Evolutionary conservation across 176 grass and related monocot genomes (phyloP).

Genomic region (Raddia distichophylla): DNA sequence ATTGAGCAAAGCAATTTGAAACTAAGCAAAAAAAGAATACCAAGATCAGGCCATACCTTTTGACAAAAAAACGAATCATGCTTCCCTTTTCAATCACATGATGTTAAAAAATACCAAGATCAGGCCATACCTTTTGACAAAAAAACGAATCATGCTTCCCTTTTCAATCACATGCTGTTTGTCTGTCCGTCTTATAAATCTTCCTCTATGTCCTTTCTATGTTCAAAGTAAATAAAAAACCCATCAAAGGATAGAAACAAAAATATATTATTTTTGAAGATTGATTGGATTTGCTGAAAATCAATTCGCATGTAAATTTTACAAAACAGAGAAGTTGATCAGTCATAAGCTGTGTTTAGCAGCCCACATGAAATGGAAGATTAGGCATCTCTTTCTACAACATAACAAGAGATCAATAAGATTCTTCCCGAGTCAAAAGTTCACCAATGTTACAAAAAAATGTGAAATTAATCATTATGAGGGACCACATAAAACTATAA

Average conservation of each 20-base stretch:
- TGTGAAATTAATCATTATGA: neutral
- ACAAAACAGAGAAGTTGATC: conserved; percentile 21
- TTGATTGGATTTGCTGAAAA: conserved; percentile 21
- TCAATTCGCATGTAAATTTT: neutral
- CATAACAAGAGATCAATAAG: conserved; percentile 1
- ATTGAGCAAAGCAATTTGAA: conserved; percentile 21
- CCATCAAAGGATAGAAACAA: neutral
- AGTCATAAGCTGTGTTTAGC: conserved; percentile 1
- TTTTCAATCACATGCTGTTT: too few relatives aligned
- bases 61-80: conserved; percentile 86
- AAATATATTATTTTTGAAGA: neutral
- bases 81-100: conserved; percentile 75
- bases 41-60: conserved; percentile 65
- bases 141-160: too few relatives aligned
- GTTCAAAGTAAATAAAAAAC: conserved; percentile 6
- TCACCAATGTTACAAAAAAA: neutral
- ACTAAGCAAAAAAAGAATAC: neutral
- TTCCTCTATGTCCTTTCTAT: conserved; percentile 65
- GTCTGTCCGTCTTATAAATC: conserved; percentile 63
- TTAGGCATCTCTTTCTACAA: neutral
- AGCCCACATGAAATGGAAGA: neutral
- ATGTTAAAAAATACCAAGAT: too few relatives aligned
- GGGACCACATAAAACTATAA: conserved; percentile 13
- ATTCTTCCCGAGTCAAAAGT: neutral
- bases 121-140: too few relatives aligned